Conservation (phyloP, 2,329 filamentous ascomycete species). For the Calonectria pteridis region DNA sequence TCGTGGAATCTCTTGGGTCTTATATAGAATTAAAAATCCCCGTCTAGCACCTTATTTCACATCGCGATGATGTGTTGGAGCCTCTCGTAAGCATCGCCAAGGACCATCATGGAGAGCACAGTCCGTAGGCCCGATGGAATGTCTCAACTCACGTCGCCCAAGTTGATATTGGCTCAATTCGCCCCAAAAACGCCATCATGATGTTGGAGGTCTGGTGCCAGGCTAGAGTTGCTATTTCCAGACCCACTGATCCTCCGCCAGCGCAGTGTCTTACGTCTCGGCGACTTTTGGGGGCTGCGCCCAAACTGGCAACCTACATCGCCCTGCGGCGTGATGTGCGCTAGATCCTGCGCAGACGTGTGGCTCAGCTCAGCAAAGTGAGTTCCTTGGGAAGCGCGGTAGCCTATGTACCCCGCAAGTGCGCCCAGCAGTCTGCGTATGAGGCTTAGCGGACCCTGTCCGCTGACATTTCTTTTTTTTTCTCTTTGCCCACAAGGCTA, state of each 20-base stretch:
- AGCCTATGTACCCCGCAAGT: conserved; percentile 1
- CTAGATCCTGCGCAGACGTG: not conserved
- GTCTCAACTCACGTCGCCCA: not conserved
- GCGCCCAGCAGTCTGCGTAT: not conserved
- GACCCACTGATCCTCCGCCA: conserved; percentile 7
- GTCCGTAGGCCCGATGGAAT: not conserved
- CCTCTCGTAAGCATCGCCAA: not conserved
- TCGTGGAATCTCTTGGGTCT: not conserved
- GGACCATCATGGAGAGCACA: not conserved
- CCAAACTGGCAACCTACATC: not conserved
- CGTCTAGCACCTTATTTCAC: not conserved
- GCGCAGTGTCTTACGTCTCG: not conserved
- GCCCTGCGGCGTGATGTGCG: not conserved
- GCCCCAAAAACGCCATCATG: not conserved
- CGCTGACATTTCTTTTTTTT: not conserved
- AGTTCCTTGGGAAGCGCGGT: not conserved
- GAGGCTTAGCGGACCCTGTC: not conserved
- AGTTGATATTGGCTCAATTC: not conserved
- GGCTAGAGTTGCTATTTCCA: not conserved
- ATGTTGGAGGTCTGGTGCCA: not conserved
- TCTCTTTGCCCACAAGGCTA: not conserved
- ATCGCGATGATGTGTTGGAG: not conserved
- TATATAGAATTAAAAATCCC: not conserved
- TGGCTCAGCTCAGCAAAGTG: not conserved
- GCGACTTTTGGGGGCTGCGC: conserved; percentile 4